Evolutionary conservation across 2,329 filamentous ascomycete genomes (phyloP), one percentile per base, ranked within the genome.

Genomic region (Pseudogymnoascus sp.): DNA sequence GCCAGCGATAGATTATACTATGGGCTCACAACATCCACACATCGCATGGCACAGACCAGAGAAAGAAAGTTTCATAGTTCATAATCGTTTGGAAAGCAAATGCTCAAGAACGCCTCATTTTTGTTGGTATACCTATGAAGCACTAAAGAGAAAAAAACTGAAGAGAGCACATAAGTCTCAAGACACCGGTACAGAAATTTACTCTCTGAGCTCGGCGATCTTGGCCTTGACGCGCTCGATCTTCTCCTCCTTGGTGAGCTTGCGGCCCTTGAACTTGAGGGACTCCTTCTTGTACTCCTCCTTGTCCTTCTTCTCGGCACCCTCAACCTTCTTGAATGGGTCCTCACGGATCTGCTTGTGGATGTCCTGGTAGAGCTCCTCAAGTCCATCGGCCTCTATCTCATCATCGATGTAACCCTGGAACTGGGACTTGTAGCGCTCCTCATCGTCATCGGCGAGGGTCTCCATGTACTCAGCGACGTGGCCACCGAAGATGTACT

Each of bases 391-490:
- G 67, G 94, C 92, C 83, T 97, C 93, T 69, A 99, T 78, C 72
- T 96, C 94, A 75, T 96, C 91, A 69, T 99, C 93, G 70, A 96
- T 89, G 86, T 99, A 99, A 81, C 94, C 88, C 78, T 87, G 83
- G 89, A 99, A 99, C 84, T 99, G 94, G 72, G 85, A 87, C 85
- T 93, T 93, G 90, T 91, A 99, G 77, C 94, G 92, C 87, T 99
- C 94, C 89, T 99, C 94, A 76, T 99, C 94, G 76, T 99, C 94
- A 74, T 99, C 94, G 80, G 94, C 94, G 68, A 99, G 90, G 63
- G 89, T 94, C 88, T 99, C 94, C 94, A 99, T 99, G 88, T 99
- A 99, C 87, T 99, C 94, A 71, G 93, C 92, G 68, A 99, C 90
- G 86, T 99, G 94, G 65, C 94, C 93, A 75, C 85, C 94, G 79